A percentile compares a stretch with the other conserved stretches of the same genome.
Conservation (phyloP, 352 stramenopile genomes). For the Phytophthora boehmeriae region DNA sequence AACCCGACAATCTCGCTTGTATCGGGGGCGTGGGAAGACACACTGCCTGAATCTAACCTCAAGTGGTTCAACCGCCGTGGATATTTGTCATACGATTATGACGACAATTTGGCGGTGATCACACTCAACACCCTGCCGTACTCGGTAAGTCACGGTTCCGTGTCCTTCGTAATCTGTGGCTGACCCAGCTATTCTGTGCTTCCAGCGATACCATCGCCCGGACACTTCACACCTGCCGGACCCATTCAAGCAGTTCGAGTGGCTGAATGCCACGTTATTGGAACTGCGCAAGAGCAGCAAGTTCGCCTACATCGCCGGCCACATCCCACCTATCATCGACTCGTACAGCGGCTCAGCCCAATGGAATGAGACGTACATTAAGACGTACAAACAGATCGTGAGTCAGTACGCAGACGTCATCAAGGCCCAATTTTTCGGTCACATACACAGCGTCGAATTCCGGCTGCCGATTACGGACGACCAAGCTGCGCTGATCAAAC, state of each 20-base stretch:
- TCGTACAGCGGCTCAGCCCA: conserved; percentile 81
- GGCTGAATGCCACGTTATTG: conserved; percentile 82
- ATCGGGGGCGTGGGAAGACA: conserved; percentile 52
- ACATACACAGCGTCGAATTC: conserved; percentile 93
- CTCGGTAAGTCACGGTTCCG: conserved; percentile 47
- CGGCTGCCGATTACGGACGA: conserved; percentile 48
- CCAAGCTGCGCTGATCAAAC: conserved; percentile 13
- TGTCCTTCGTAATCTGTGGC: not conserved
- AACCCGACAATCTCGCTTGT: conserved; percentile 71
- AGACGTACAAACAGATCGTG: conserved; percentile 81
- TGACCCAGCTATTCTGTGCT: conserved; percentile 9
- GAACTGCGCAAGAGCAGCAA: conserved; percentile 44
- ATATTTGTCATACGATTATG: conserved; percentile 68
- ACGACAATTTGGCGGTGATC: conserved; percentile 68
- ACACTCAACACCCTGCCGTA: conserved; percentile 86
- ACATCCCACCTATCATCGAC: conserved; percentile 92
- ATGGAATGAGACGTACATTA: conserved; percentile 89
- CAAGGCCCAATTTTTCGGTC: conserved; percentile 91
- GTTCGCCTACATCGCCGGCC: conserved; percentile 87
- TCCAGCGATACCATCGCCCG: conserved; percentile 68
- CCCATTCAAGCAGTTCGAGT: conserved; percentile 90
- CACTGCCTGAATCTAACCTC: conserved; percentile 58
- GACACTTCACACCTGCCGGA: conserved; percentile 63
- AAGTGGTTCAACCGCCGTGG: conserved; percentile 59
- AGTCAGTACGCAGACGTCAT: conserved; percentile 61